Conservation (phyloP, 1,284 basidiomycete species). For the Malassezia slooffiae region DNA sequence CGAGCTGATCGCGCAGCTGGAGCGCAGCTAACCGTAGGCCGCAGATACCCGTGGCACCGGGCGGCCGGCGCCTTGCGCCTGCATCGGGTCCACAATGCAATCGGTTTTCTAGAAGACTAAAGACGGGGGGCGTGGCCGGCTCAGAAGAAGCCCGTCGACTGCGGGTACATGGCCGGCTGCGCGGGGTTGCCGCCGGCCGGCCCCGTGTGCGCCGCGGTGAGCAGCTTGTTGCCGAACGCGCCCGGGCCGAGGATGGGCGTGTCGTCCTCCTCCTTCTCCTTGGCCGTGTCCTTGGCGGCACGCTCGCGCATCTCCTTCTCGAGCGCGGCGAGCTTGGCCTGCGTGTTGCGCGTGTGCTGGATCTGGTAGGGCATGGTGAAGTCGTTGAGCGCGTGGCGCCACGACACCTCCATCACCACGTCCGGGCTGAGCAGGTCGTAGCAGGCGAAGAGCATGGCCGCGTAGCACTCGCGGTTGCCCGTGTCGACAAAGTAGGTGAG, state of each 20-base stretch:
- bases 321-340: constrained; percentile 49
- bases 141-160: constrained; percentile 10
- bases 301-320: constrained; percentile 70
- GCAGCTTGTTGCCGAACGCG: constrained; percentile 13
- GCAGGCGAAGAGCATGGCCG: constrained; percentile 75
- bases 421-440: constrained; percentile 87
- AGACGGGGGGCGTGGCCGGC: too few relatives aligned
- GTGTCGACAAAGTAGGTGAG: constrained; percentile 77
- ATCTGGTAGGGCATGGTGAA: constrained; percentile 92
- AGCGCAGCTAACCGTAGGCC: not conserved
- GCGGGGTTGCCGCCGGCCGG: not conserved
- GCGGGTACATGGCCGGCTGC: constrained; percentile 2
- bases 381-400: constrained; percentile 88
- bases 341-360: constrained; percentile 56
- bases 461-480: constrained; percentile 95
- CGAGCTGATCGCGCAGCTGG: constrained; percentile 6
- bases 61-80: not conserved
- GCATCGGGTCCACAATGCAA: too few relatives aligned
- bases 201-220: not conserved
- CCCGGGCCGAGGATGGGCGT: constrained; percentile 43
- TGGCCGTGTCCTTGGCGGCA: constrained; percentile 62
- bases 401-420: constrained; percentile 83
- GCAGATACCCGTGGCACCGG: not conserved
- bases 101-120: too few relatives aligned
- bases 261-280: constrained; percentile 63